A percentile compares a stretch with the other conserved stretches of the same genome.
These are phyloP conservation scores for Hysterium pulicare DNA, from an alignment of 2,329 filamentous ascomycete species.

Conservation along the genomic window DNA sequence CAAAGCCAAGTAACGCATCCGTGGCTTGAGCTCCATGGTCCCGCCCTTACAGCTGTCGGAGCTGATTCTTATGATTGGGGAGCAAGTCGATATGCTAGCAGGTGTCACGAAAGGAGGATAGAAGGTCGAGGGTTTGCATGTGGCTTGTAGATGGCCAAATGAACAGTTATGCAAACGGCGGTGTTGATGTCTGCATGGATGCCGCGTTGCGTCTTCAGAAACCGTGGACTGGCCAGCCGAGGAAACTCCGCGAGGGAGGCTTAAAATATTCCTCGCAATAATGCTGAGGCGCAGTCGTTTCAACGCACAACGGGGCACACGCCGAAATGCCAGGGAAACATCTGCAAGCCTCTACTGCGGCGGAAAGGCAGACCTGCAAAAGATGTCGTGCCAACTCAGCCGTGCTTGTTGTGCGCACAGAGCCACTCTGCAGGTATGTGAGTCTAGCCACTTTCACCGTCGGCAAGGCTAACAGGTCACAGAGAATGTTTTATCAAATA, in stretches of 20 bases:
- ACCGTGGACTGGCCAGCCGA: not conserved
- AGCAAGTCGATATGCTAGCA: too few species aligned
- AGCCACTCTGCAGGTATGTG: slow-evolving; percentile 57
- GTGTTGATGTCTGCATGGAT: slow-evolving; percentile 1
- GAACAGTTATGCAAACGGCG: too few species aligned
- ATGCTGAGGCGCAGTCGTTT: too few species aligned
- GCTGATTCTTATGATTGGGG: too few species aligned
- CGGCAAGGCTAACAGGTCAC: slow-evolving; percentile 5
- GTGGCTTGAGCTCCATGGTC: slow-evolving; percentile 35
- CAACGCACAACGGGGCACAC: too few species aligned
- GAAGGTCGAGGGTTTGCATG: too few species aligned
- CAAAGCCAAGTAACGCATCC: slow-evolving; percentile 29
- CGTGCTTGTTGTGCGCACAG: slow-evolving; percentile 54
- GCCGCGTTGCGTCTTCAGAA: slow-evolving; percentile 1
- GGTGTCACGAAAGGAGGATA: not conserved
- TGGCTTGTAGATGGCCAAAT: too few species aligned
- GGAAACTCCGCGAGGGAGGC: not conserved
- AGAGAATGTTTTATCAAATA: slow-evolving; percentile 77
- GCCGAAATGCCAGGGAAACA: slow-evolving; percentile 36
- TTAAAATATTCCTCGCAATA: not conserved
- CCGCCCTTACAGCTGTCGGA: slow-evolving; percentile 10
- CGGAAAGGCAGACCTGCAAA: slow-evolving; percentile 49
- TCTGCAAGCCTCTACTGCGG: slow-evolving; percentile 6
- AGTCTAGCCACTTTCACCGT: slow-evolving; percentile 15
- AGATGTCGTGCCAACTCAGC: slow-evolving; percentile 54